These are phyloP conservation scores for Strobilomyces echinocephalus DNA, from an alignment of 768 basidiomycete species.

Conservation along the genomic window DNA sequence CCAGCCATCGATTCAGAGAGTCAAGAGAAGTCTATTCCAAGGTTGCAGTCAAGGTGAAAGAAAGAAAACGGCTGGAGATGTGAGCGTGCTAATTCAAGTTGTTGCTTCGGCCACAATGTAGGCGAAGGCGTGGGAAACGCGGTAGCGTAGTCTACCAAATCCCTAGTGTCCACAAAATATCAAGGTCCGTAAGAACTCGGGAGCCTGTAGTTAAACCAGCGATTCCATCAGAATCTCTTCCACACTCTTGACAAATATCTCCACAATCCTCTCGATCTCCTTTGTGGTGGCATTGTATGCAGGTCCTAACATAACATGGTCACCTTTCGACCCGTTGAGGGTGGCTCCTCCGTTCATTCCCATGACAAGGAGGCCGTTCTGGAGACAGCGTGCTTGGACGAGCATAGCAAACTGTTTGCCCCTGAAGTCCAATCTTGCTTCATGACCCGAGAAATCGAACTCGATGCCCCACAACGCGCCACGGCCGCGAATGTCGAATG, in stretches of 20 bases:
- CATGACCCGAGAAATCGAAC: conserved; percentile 58
- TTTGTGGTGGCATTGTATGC: conserved; percentile 72
- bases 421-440: conserved; percentile 46
- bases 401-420: conserved; percentile 58
- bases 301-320: conserved; percentile 71
- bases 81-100: conserved; percentile 23
- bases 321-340: conserved; percentile 66
- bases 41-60: conserved; percentile 25
- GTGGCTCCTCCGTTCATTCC: conserved; percentile 68
- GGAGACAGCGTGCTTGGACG: conserved; percentile 64
- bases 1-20: conserved; percentile 71
- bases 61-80: conserved; percentile 11
- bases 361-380: conserved; percentile 67
- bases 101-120: conserved; percentile 19
- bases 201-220: conserved; percentile 3
- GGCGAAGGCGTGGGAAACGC: conserved; percentile 30
- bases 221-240: conserved; percentile 54
- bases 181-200: not conserved
- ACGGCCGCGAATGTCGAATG: conserved; percentile 77
- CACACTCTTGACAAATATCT: conserved; percentile 59
- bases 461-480: conserved; percentile 85
- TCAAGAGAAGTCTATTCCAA: conserved; percentile 19
- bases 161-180: not conserved
- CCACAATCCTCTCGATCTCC: conserved; percentile 66
- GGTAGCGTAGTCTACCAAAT: not conserved